Base-by-base conservation (phyloP, 1,284 basidiomycete genomes). In the Leccinum pseudoinsigne region DNA sequence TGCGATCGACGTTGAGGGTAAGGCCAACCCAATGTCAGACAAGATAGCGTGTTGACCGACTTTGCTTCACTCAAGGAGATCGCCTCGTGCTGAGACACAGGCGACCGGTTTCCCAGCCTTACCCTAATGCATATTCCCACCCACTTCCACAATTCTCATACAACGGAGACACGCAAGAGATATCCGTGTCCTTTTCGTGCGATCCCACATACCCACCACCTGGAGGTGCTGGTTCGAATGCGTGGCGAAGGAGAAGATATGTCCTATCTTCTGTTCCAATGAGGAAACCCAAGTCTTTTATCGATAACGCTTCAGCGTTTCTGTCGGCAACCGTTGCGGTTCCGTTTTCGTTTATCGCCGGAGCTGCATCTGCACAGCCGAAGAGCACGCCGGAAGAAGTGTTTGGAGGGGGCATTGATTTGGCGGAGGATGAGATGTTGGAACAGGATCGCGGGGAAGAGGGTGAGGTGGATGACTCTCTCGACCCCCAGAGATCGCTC, bases 371-470 rank as follows among this genome's bases (percentile, higher is more conserved):
- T n/a, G 60, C 70, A 11, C 67, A 66, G 14, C 76, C 80, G 5
- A 76, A 80, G 42, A 77, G 83, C 12, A 84, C 82, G 8, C 86
- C 85, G 1, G 87, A 90, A 57, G 84, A 88, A 40, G 84, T 91
- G 7, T 86, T 86, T 67, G 79, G 79, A 58, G 86, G 83, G 18
- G 82, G 85, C 64, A 87, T 92, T 65, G 90, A 93, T 68, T 70
- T 93, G 64, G 77, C 80, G 40, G 91, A 92, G 68, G 84, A 91
- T 65, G 91, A 93, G 67, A 81, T 92, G 12, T 71, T 91, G 57
- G 90, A 93, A 66, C 85, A 88, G 67, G 91, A 93, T 61, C 82
- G 86, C 21, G 85, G 84, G 5, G 89, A 90, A 72, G 90, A 91
- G 64, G 87, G 83, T 3, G 90, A 92, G 72, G 83, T 86, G 3